Percentiles rank a stretch among this genome's conserved stretches.
Conservation (phyloP, 306 rosid genomes). For the Prunus kanzakura region DNA sequence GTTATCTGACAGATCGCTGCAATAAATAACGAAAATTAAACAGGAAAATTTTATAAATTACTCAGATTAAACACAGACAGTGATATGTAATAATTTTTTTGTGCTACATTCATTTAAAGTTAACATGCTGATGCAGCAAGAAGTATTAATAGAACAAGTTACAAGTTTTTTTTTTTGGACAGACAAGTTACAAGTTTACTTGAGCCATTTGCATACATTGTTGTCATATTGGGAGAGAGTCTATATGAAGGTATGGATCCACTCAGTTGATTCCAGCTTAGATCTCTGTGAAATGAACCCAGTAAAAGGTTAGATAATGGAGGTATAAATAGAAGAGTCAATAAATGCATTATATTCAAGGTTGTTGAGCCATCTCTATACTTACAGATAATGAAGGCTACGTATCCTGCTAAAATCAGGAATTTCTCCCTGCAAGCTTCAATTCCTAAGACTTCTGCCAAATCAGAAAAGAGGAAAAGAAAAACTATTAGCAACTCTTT, state of each 20-base stretch:
- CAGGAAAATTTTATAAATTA: background rate
- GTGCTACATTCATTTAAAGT: background rate
- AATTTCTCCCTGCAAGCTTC: constrained; percentile 74
- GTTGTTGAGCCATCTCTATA: constrained; percentile 11
- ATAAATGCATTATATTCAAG: background rate
- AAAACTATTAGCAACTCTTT: background rate
- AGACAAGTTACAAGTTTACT: background rate
- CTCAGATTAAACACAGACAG: background rate
- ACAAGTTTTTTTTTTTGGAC: background rate
- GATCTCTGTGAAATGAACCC: constrained; percentile 62
- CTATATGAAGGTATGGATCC: constrained; percentile 57
- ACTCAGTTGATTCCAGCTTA: constrained; percentile 63
- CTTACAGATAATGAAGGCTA: constrained; percentile 72
- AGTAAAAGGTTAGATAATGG: constrained; percentile 13
- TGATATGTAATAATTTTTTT: background rate
- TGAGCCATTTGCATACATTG: constrained; percentile 52
- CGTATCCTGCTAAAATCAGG: constrained; percentile 61
- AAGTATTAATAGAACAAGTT: background rate
- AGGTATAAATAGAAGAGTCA: background rate
- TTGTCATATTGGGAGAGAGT: constrained; percentile 63
- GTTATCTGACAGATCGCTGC: constrained; percentile 70
- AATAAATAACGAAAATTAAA: constrained; percentile 6
- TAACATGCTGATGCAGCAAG: background rate
- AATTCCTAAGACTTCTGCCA: constrained; percentile 86
- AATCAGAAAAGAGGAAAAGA: constrained; percentile 10